A percentile compares a stretch with the other conserved stretches of the same genome.
These are phyloP conservation scores for Mediolabrus comicus DNA, from an alignment of 108 stramenopile species.

Conservation along the genomic window DNA sequence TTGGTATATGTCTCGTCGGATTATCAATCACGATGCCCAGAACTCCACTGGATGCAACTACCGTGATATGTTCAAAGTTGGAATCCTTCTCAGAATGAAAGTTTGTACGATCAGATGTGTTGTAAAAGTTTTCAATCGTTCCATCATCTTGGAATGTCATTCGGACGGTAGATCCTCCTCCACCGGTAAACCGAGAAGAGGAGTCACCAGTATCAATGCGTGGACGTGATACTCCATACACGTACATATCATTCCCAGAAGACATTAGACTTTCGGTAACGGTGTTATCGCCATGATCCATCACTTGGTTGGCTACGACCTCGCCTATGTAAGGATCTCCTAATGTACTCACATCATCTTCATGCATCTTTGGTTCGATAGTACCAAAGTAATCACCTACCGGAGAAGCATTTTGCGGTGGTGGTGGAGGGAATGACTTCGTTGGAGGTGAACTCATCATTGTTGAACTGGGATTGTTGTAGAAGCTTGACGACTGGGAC, in stretches of 20 bases:
- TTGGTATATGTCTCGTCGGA: constrained; percentile 55
- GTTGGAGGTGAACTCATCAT: background rate
- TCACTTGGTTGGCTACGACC: background rate
- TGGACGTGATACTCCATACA: background rate
- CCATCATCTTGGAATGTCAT: constrained; percentile 7
- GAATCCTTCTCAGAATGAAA: background rate
- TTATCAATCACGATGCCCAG: constrained; percentile 80
- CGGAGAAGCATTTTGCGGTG: background rate
- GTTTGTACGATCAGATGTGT: background rate
- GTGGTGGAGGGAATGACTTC: constrained; percentile 8
- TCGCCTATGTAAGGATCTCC: constrained; percentile 51
- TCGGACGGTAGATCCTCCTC: background rate
- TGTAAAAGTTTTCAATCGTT: background rate
- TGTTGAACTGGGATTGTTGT: no score
- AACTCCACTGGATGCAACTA: constrained; percentile 50
- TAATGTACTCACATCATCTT: constrained; percentile 72
- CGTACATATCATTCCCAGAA: constrained; percentile 4
- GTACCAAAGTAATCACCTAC: constrained; percentile 6
- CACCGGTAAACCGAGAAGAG: background rate
- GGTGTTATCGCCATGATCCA: background rate
- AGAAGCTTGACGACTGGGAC: no score
- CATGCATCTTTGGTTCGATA: constrained; percentile 28
- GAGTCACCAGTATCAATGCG: constrained; percentile 1
- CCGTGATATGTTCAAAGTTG: constrained; percentile 30
- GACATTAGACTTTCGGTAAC: constrained; percentile 5